Evolutionary conservation across 192 early-diverging fungal species (phyloP).

Genomic region (Linnemannia elongata): DNA sequence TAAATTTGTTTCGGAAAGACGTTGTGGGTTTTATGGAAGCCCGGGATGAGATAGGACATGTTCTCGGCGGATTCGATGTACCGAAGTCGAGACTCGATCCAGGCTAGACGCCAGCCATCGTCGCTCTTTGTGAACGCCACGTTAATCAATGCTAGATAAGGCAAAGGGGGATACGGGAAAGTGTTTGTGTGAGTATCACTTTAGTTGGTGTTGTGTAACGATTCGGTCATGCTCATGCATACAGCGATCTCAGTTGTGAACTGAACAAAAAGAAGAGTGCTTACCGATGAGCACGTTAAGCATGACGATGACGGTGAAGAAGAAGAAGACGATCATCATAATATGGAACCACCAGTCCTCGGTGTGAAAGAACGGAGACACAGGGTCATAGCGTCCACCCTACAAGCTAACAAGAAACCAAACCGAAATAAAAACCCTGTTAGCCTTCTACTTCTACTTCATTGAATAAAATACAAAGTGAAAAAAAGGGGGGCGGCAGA

Average conservation of each 20-base stretch:
- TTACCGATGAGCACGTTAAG: constrained; percentile 41
- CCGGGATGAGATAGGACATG: constrained; percentile 42
- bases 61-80: constrained; percentile 48
- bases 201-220: too few relatives aligned
- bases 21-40: constrained; percentile 13
- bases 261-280: neutral
- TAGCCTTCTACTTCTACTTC: neutral
- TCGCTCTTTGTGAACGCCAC: constrained; percentile 25
- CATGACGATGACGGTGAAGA: constrained; percentile 38
- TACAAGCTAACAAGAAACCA: neutral
- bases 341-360: constrained; percentile 26
- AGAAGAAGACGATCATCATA: constrained; percentile 28
- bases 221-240: too few relatives aligned
- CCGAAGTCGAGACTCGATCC: constrained; percentile 27
- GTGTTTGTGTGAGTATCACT: too few relatives aligned
- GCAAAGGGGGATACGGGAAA: too few relatives aligned
- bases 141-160: constrained; percentile 32
- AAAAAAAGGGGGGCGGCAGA: neutral
- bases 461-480: neutral
- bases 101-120: constrained; percentile 32
- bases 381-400: constrained; percentile 29
- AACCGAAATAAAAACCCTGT: neutral
- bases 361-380: neutral
- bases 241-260: too few relatives aligned
- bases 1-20: constrained; percentile 21